Percentiles rank a stretch among this genome's conserved stretches.
These are phyloP conservation scores for Malassezia dermatis DNA, from an alignment of 1,284 basidiomycete genomes.

Conservation along the genomic window DNA sequence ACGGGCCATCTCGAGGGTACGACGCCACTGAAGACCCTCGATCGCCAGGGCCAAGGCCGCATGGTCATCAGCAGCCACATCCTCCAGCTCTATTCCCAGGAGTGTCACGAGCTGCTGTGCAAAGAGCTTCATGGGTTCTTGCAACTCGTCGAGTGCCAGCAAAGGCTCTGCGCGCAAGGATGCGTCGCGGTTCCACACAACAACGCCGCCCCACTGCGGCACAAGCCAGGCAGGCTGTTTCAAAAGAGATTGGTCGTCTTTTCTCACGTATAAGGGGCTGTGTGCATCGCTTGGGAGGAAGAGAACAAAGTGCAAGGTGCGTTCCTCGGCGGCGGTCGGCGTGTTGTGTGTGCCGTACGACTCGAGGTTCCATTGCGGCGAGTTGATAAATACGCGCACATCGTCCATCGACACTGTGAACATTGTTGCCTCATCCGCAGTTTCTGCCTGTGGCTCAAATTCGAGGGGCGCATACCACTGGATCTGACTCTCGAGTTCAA, in stretches of 20 bases:
- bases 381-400: constrained; percentile 67
- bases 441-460: constrained; percentile 52
- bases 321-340: constrained; percentile 9
- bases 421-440: not conserved
- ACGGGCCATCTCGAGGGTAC: constrained; percentile 27
- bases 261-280: constrained; percentile 63
- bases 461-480: constrained; percentile 82
- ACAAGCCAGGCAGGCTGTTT: constrained; percentile 61
- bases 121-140: constrained; percentile 61
- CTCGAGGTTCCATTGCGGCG: constrained; percentile 76
- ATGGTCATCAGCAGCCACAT: not conserved
- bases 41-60: not conserved
- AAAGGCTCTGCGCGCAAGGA: not conserved
- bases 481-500: constrained; percentile 85
- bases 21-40: constrained; percentile 18
- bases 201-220: constrained; percentile 89
- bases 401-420: constrained; percentile 24
- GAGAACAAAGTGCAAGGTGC: constrained; percentile 68
- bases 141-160: constrained; percentile 49
- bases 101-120: constrained; percentile 63
- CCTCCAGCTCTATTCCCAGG: constrained; percentile 56
- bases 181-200: constrained; percentile 57
- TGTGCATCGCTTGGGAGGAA: constrained; percentile 68
- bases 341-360: constrained; percentile 10
- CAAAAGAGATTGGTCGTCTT: constrained; percentile 29